Conservation (phyloP, 129 eudicot genomes). For the Centella asiatica region DNA sequence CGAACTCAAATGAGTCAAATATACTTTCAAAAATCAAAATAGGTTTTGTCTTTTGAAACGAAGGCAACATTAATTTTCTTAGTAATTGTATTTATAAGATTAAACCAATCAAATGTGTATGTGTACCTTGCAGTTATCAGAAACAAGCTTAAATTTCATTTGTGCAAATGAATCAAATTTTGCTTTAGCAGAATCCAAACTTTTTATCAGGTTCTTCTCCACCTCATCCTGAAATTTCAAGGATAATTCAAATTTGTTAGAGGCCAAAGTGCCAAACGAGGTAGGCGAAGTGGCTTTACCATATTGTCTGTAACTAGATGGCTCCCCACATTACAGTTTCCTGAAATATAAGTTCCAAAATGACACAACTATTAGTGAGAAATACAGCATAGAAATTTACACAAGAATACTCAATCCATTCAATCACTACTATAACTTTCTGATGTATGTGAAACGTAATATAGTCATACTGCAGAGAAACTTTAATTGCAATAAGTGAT, state of each 20-base stretch:
- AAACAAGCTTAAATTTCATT: conserved; percentile 33
- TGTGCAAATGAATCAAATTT: conserved; percentile 36
- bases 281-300: conserved; percentile 22
- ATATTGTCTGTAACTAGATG: conserved; percentile 10
- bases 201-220: conserved; percentile 20
- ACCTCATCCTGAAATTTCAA: conserved; percentile 31
- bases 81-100: not conserved
- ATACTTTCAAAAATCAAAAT: no score
- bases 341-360: conserved; percentile 23
- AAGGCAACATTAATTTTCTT: not conserved
- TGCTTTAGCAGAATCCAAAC: conserved; percentile 49
- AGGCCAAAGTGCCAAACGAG: conserved; percentile 1
- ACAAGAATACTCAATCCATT: not conserved
- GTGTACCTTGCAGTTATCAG: conserved; percentile 51
- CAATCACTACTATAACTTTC: not conserved
- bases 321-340: conserved; percentile 16
- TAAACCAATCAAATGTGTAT: conserved; percentile 4
- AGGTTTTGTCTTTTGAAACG: no score
- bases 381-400: not conserved
- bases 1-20: no score
- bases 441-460: not conserved
- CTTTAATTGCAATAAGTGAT: no score
- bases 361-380: conserved; percentile 1
- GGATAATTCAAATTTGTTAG: not conserved
- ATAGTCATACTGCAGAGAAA: no score